These are phyloP conservation scores for Calocera cornea DNA, from an alignment of 768 basidiomycete genomes.

Conservation along the genomic window DNA sequence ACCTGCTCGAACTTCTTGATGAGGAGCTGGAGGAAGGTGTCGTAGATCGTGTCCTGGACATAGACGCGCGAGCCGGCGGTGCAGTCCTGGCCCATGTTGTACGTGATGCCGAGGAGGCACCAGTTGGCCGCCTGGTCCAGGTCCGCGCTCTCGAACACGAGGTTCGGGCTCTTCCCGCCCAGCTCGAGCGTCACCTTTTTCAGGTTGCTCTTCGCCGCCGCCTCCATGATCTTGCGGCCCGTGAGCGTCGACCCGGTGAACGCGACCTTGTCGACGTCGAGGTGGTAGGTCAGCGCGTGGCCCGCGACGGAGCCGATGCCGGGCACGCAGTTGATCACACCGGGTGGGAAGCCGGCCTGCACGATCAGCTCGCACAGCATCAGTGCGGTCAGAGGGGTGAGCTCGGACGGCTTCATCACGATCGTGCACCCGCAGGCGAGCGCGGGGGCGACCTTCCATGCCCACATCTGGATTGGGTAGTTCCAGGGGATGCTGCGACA, in stretches of 20 bases:
- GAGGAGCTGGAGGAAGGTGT: conserved; percentile 60
- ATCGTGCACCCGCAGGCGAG: conserved; percentile 84
- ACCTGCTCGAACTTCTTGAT: conserved; percentile 38
- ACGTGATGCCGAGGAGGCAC: conserved; percentile 74
- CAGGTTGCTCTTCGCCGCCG: conserved; percentile 83
- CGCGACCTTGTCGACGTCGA: conserved; percentile 83
- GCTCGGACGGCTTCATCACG: conserved; percentile 88
- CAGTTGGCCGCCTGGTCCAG: conserved; percentile 81
- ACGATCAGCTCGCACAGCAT: conserved; percentile 70
- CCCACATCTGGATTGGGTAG: conserved; percentile 55
- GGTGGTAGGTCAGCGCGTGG: conserved; percentile 68
- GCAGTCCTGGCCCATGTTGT: conserved; percentile 78
- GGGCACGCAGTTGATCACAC: conserved; percentile 79
- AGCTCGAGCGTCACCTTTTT: conserved; percentile 96
- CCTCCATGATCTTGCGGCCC: conserved; percentile 80
- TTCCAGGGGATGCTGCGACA: conserved; percentile 74
- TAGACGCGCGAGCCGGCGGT: conserved; percentile 83
- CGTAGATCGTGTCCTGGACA: conserved; percentile 77
- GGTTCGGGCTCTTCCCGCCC: conserved; percentile 81
- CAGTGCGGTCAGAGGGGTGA: conserved; percentile 72
- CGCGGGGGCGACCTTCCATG: conserved; percentile 90
- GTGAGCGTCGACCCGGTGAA: conserved; percentile 89
- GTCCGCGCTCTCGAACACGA: conserved; percentile 85
- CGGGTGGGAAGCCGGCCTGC: conserved; percentile 80
- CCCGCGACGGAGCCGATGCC: conserved; percentile 74